Percentiles rank a stretch among this genome's conserved stretches.
These are phyloP conservation scores for Trypanosomatidae sp. DNA, from an alignment of 208 protist genomes.

Conservation along the genomic window DNA sequence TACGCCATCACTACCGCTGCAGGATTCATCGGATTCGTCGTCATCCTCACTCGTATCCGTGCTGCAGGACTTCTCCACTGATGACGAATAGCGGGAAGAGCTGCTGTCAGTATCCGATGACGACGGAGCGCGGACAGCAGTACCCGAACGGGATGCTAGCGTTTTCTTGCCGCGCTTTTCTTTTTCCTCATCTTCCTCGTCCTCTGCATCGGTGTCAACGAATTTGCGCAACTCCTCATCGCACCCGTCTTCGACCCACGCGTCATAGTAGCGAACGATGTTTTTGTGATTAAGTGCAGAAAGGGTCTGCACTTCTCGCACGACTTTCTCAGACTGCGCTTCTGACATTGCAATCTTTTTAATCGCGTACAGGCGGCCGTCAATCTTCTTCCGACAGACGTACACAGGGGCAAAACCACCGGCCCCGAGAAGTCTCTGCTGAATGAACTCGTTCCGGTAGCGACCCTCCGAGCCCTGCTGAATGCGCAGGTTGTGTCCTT, in stretches of 20 bases:
- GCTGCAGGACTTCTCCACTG: slow-evolving; percentile 1
- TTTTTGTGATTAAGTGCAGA: slow-evolving; percentile 78
- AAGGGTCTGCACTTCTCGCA: slow-evolving; percentile 83
- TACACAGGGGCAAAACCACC: slow-evolving; percentile 86
- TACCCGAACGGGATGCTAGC: background rate
- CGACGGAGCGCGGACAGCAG: background rate
- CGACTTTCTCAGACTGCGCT: slow-evolving; percentile 52
- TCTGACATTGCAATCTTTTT: slow-evolving; percentile 84
- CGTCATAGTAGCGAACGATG: slow-evolving; percentile 91
- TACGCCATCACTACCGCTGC: background rate
- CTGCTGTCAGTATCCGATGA: slow-evolving; percentile 12
- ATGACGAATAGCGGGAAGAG: slow-evolving; percentile 13
- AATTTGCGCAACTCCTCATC: slow-evolving; percentile 71
- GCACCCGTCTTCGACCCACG: slow-evolving; percentile 86
- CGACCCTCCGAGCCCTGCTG: slow-evolving; percentile 57
- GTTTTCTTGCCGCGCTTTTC: slow-evolving; percentile 3
- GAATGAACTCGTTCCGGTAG: slow-evolving; percentile 81
- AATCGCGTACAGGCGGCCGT: slow-evolving; percentile 79
- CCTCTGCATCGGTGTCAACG: slow-evolving; percentile 34
- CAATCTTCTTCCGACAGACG: slow-evolving; percentile 85
- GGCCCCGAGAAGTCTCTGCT: slow-evolving; percentile 70
- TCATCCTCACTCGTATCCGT: slow-evolving; percentile 5
- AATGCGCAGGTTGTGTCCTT: slow-evolving; percentile 43
- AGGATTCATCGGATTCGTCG: background rate
- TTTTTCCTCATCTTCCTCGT: slow-evolving; percentile 35